Conservation (phyloP, 352 stramenopile genomes). For the Pythium plurisporium region DNA sequence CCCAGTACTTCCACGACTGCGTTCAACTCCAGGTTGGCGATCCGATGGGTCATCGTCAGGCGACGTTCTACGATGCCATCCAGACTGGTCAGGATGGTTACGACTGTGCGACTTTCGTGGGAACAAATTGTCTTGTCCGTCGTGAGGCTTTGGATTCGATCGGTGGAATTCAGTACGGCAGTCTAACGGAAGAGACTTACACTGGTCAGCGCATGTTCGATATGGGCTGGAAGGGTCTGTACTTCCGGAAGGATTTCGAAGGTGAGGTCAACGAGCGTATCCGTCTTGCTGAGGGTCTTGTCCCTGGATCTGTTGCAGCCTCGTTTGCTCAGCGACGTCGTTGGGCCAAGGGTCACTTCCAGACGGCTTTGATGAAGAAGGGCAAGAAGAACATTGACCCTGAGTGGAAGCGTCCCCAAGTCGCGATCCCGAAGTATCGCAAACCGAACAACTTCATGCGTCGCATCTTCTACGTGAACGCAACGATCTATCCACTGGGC, state of each 20-base stretch:
- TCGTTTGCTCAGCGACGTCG: conserved; percentile 84
- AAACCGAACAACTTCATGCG: conserved; percentile 71
- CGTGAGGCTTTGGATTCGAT: conserved; percentile 87
- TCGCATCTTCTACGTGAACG: conserved; percentile 90
- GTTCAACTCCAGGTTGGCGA: conserved; percentile 84
- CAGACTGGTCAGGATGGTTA: conserved; percentile 86
- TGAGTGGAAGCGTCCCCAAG: conserved; percentile 77
- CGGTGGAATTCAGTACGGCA: conserved; percentile 87
- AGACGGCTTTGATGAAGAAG: conserved; percentile 87
- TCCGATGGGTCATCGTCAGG: conserved; percentile 86
- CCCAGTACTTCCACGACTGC: conserved; percentile 88
- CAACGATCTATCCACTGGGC: conserved; percentile 84
- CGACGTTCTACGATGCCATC: conserved; percentile 89
- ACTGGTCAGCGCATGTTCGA: conserved; percentile 83
- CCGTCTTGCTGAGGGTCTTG: conserved; percentile 72
- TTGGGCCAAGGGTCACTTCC: conserved; percentile 87
- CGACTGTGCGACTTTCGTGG: conserved; percentile 83
- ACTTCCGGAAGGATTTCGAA: conserved; percentile 90
- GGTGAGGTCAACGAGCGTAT: conserved; percentile 83
- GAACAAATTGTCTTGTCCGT: conserved; percentile 88
- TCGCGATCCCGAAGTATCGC: conserved; percentile 77
- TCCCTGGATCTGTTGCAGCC: conserved; percentile 80
- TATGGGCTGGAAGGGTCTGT: conserved; percentile 80
- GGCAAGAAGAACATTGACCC: conserved; percentile 85
- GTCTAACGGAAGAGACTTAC: conserved; percentile 86